Evolutionary conservation across 108 stramenopile species (phyloP).

Genomic region (Bacterosira constricta): DNA sequence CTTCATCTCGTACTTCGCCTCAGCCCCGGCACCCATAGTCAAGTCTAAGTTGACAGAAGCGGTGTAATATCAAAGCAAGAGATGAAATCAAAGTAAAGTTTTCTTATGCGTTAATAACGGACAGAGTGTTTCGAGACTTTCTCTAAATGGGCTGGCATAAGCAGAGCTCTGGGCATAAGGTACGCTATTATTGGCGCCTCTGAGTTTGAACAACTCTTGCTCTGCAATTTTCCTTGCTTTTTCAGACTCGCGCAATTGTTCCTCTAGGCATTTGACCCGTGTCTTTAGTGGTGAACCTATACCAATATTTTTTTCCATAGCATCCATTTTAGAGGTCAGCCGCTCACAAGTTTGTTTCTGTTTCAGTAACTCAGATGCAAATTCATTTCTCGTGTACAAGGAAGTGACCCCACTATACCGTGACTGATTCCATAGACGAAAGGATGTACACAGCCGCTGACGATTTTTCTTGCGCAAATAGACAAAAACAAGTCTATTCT

Average conservation of each 20-base stretch:
- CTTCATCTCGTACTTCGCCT: too few species aligned
- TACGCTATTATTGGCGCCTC: not conserved
- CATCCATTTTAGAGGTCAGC: not conserved
- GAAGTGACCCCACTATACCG: not conserved
- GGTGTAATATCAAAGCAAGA: conserved; percentile 89
- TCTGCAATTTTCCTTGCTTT: not conserved
- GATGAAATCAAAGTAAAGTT: too few species aligned
- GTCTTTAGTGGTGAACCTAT: not conserved
- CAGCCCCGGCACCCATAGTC: too few species aligned
- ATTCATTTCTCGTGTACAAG: conserved; percentile 3
- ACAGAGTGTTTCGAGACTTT: too few species aligned
- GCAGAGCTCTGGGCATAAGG: too few species aligned
- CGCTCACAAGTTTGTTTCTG: not conserved
- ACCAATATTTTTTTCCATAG: not conserved
- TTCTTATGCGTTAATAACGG: too few species aligned
- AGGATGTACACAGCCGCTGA: not conserved
- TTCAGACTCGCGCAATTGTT: not conserved
- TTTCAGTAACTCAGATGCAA: conserved; percentile 4
- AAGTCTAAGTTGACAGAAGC: too few species aligned
- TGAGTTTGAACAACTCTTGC: not conserved
- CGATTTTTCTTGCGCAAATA: not conserved
- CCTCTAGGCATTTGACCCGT: not conserved
- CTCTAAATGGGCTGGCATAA: too few species aligned
- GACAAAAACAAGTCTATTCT: not conserved
- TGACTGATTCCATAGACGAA: conserved; percentile 1